phyloP scores from a whole-genome alignment of 2,329 filamentous ascomycete genomes.

The Phialophora chinensis region DNA sequence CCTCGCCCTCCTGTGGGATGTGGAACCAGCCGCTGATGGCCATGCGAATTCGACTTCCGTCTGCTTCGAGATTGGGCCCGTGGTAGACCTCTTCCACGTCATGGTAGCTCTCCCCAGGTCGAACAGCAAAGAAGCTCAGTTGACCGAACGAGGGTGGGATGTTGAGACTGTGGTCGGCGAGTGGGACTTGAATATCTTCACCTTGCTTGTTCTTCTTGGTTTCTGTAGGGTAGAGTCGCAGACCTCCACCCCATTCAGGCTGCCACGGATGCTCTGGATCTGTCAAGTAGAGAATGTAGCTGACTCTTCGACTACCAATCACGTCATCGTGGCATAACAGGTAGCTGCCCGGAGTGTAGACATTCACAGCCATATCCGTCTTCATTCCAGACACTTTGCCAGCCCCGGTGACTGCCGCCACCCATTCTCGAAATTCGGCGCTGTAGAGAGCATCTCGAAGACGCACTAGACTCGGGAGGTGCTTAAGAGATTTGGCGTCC shows the following conservation, averaged over 20 bases:
- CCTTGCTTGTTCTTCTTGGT: constrained; percentile 71
- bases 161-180: constrained; percentile 75
- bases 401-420: constrained; percentile 82
- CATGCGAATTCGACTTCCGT: constrained; percentile 76
- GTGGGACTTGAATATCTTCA: constrained; percentile 77
- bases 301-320: constrained; percentile 93
- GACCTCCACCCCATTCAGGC: constrained; percentile 87
- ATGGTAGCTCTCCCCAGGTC: constrained; percentile 98
- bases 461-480: constrained; percentile 84
- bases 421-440: constrained; percentile 82
- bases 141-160: constrained; percentile 98
- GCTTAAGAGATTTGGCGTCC: constrained; percentile 81
- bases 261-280: constrained; percentile 92
- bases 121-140: constrained; percentile 95
- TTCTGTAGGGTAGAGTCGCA: constrained; percentile 80
- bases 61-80: constrained; percentile 63
- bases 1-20: constrained; percentile 92
- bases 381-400: constrained; percentile 89
- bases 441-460: constrained; percentile 97
- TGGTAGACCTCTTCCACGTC: constrained; percentile 98
- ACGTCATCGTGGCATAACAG: constrained; percentile 97
- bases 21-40: constrained; percentile 99
- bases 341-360: constrained; percentile 96
- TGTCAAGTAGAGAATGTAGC: constrained; percentile 95
- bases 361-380: constrained; percentile 99